phyloP scores from a whole-genome alignment of 2,329 filamentous ascomycete species.

The Aulographum hederae region DNA sequence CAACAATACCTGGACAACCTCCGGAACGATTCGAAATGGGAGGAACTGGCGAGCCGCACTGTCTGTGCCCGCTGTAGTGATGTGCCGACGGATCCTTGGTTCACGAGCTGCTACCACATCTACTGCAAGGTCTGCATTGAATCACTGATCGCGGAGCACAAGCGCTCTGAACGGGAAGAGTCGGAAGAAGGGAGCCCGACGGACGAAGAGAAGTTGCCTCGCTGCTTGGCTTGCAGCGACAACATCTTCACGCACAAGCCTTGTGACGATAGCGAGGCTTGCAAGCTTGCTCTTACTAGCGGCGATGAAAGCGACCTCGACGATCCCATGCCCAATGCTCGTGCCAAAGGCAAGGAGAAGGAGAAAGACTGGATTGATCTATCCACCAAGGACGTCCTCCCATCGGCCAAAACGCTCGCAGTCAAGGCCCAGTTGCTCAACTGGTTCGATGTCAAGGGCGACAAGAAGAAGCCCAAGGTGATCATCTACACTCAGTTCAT shows the following conservation, averaged over 20 bases:
- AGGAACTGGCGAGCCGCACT: conserved; percentile 15
- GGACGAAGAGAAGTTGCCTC: too few species aligned
- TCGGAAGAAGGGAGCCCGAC: too few species aligned
- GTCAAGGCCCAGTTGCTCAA: conserved; percentile 26
- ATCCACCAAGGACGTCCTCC: conserved; percentile 17
- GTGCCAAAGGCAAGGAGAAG: conserved; percentile 9
- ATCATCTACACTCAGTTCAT: conserved; percentile 43
- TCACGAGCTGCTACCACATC: conserved; percentile 36
- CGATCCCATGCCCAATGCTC: neutral
- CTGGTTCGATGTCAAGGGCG: conserved; percentile 23
- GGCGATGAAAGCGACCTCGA: neutral
- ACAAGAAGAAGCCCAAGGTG: conserved; percentile 32
- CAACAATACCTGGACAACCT: conserved; percentile 20
- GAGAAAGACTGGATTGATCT: conserved; percentile 18
- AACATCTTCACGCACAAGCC: conserved; percentile 9
- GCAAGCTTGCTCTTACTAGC: conserved; percentile 1
- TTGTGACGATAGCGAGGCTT: conserved; percentile 8
- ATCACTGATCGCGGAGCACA: too few species aligned
- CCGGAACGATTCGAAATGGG: conserved; percentile 14
- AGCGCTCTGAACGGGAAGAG: too few species aligned
- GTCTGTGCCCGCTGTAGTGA: conserved; percentile 23
- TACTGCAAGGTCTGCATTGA: conserved; percentile 33
- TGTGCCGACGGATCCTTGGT: conserved; percentile 23
- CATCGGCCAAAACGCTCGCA: conserved; percentile 26
- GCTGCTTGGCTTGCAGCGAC: conserved; percentile 17